Percentiles rank a stretch among this genome's conserved stretches.
phyloP scores from a whole-genome alignment of 306 rosid species.

The Rubus parviflorus region DNA sequence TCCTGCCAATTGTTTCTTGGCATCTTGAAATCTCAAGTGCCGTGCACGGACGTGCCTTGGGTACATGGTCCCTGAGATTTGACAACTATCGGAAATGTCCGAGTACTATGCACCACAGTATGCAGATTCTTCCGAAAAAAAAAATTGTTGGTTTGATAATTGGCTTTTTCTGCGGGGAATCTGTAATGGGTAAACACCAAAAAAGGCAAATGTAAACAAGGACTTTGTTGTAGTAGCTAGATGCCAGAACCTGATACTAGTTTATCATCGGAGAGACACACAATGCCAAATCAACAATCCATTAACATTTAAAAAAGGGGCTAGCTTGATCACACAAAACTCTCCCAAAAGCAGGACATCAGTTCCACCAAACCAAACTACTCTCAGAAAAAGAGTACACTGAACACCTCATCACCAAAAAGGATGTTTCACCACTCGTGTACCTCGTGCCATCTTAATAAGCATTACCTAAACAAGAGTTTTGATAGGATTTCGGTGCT shows the following conservation, averaged over 20 bases:
- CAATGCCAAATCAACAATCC: slow-evolving; percentile 18
- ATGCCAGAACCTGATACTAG: slow-evolving; percentile 10
- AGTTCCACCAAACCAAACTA: slow-evolving; percentile 21
- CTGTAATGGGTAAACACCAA: slow-evolving; percentile 5
- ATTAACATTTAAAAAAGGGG: background rate
- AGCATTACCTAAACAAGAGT: background rate
- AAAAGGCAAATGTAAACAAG: background rate
- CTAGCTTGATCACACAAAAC: background rate
- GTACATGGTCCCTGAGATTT: background rate
- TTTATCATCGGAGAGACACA: background rate
- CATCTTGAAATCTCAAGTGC: slow-evolving; percentile 1
- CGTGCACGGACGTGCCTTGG: background rate
- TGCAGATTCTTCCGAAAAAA: slow-evolving; percentile 7
- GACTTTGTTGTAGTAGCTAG: background rate
- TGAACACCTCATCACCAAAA: background rate
- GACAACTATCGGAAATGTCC: background rate
- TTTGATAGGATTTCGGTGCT: background rate
- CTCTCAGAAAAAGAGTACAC: slow-evolving; percentile 13
- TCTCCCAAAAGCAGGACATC: slow-evolving; percentile 2
- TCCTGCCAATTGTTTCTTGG: background rate
- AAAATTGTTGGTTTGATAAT: background rate
- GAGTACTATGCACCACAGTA: background rate
- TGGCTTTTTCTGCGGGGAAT: slow-evolving; percentile 19
- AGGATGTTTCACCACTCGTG: slow-evolving; percentile 29
- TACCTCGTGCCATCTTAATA: slow-evolving; percentile 43